These are phyloP conservation scores for Penicillium simplicissimum DNA, from an alignment of 495 filamentous ascomycete species.

Conservation along the genomic window DNA sequence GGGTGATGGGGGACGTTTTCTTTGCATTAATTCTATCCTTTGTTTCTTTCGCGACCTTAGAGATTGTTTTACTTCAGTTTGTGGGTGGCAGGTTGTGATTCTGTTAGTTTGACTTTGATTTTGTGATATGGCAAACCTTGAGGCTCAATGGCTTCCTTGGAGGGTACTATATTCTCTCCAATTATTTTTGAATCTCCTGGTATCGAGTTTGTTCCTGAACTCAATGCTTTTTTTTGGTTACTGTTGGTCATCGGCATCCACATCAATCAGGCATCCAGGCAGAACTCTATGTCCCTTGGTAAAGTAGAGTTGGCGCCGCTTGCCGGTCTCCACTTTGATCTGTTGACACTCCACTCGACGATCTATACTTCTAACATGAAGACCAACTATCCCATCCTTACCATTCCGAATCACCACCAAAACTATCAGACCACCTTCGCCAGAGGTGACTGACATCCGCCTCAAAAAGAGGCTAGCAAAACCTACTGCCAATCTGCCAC, in stretches of 20 bases:
- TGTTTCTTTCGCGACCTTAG: slow-evolving; percentile 7
- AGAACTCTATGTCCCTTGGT: background rate
- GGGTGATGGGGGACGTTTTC: slow-evolving; percentile 1
- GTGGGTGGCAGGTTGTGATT: background rate
- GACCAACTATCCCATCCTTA: background rate
- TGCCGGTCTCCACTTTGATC: background rate
- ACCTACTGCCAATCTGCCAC: background rate
- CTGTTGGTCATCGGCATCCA: background rate
- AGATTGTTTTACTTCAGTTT: slow-evolving; percentile 3
- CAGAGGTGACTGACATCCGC: slow-evolving; percentile 2
- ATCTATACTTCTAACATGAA: background rate
- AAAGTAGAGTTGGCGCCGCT: background rate
- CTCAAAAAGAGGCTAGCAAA: background rate
- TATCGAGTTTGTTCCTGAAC: background rate
- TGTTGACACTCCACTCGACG: background rate
- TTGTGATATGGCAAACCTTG: background rate
- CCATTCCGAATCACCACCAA: background rate
- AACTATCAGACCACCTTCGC: background rate
- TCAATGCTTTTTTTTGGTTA: background rate
- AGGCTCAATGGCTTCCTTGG: background rate
- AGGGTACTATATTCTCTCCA: background rate
- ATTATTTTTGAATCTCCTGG: background rate
- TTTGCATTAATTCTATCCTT: slow-evolving; percentile 5
- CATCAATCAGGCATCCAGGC: background rate
- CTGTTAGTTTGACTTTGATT: background rate